Evolutionary conservation across 768 basidiomycete genomes (phyloP).

Genomic region (Xerocomus potaroensis): DNA sequence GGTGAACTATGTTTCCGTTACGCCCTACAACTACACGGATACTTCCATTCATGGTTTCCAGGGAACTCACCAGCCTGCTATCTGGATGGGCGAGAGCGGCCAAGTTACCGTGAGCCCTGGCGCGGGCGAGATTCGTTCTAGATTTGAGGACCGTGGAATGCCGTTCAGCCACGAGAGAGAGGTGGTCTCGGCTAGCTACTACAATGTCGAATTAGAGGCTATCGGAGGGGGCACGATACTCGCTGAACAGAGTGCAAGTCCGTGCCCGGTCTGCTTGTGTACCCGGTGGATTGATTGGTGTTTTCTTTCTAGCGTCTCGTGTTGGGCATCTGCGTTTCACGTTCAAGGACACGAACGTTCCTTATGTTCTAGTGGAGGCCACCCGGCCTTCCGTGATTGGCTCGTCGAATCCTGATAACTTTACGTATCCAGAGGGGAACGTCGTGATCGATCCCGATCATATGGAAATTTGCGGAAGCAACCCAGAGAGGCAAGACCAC

Average conservation of each 20-base stretch:
- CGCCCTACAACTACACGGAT: slow-evolving; percentile 66
- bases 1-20: slow-evolving; percentile 68
- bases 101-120: slow-evolving; percentile 61
- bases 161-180: slow-evolving; percentile 49
- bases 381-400: slow-evolving; percentile 60
- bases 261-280: slow-evolving; percentile 21
- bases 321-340: slow-evolving; percentile 73
- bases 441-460: slow-evolving; percentile 40
- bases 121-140: slow-evolving; percentile 41
- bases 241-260: slow-evolving; percentile 62
- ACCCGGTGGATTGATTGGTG: background rate
- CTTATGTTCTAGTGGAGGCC: slow-evolving; percentile 65
- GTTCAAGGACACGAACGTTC: slow-evolving; percentile 42
- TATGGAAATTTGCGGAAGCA: slow-evolving; percentile 57
- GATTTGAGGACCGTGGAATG: slow-evolving; percentile 59
- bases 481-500: slow-evolving; percentile 65
- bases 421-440: slow-evolving; percentile 52
- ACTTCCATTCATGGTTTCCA: slow-evolving; percentile 66
- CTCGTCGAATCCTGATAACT: slow-evolving; percentile 41
- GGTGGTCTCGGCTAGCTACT: slow-evolving; percentile 49
- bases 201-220: slow-evolving; percentile 54
- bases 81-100: slow-evolving; percentile 85
- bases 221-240: slow-evolving; percentile 47
- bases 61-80: slow-evolving; percentile 79
- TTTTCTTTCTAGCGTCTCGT: slow-evolving; percentile 51